Evolutionary conservation across 208 protist genomes (phyloP), one percentile per base, ranked within the genome.

Genomic region (Naegleria lovaniensis): DNA sequence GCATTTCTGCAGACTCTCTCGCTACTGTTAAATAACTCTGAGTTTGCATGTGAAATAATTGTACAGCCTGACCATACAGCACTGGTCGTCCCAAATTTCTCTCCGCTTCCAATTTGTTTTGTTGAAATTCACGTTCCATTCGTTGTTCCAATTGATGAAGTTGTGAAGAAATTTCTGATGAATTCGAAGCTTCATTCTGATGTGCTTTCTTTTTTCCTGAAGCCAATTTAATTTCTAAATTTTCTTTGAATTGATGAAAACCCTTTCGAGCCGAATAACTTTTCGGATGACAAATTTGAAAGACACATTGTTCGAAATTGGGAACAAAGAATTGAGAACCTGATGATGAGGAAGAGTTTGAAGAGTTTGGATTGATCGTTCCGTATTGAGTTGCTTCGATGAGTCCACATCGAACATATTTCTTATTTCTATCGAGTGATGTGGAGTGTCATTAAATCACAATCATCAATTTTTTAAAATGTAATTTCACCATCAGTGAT

Each of bases 1-100:
- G 83, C 22, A 86, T 38, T 86, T 86, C 83, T 29, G 39, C 83
- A 51, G 83, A 86, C 48, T 86, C 83, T 86, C 39, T 86, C 13
- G 83, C 36, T 22, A 86, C 25, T 48, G 36, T 43, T 33, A 86
- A 51, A 51, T 51, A 86, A 0, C 16, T 51, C 5, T 86, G 36
- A 2, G 39, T 86, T 25, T 51, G 16, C 11, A 86, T 7, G n/a
- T 86, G 83, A 51, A n/a, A 86, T 7, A 86, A 38, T 48, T 86
- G 83, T 41, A 86, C 38, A 15, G 83, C 5, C 33, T 86, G 16
- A 16, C 40, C 40, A 51, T 51, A 86, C 4, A 15, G 3, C 5
- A 86, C 40, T 33, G 40, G 39, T 86, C 19, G 41, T 16, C 40
- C 38, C 3, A 33, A n/a, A 5, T 9, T 51, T 51, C 83, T 86